These are phyloP conservation scores for Thielaviopsis musarum DNA, from an alignment of 2,329 filamentous ascomycete genomes.

Conservation along the genomic window DNA sequence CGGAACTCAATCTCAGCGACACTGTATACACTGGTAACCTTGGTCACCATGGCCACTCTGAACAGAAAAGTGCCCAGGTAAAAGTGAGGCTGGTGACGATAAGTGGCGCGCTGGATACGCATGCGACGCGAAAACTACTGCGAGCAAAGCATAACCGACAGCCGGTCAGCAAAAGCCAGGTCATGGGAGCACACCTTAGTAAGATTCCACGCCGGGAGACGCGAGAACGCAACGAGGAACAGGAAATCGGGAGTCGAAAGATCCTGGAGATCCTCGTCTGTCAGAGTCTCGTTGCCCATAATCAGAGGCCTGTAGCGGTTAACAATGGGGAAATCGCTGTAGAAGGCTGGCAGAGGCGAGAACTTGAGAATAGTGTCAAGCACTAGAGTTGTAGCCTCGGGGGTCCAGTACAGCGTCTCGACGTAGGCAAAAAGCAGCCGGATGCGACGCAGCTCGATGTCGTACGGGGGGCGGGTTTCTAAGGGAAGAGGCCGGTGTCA, in stretches of 20 bases:
- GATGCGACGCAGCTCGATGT: background rate
- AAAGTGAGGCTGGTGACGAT: background rate
- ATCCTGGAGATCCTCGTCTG: background rate
- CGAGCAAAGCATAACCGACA: slow-evolving; percentile 2
- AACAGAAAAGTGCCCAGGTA: slow-evolving; percentile 3
- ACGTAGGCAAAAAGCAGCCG: background rate
- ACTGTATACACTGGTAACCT: background rate
- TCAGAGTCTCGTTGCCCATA: background rate
- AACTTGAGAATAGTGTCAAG: slow-evolving; percentile 1
- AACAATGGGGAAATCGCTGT: slow-evolving; percentile 1
- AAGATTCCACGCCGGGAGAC: slow-evolving; percentile 4
- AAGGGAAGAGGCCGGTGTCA: too few species aligned
- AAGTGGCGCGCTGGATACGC: background rate
- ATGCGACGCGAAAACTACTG: slow-evolving; percentile 6
- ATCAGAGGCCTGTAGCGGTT: background rate
- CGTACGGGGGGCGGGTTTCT: background rate
- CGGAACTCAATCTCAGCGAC: background rate
- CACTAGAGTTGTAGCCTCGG: background rate
- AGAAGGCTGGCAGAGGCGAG: background rate
- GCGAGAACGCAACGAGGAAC: slow-evolving; percentile 4
- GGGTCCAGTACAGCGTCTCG: slow-evolving; percentile 2
- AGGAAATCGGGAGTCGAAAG: slow-evolving; percentile 1
- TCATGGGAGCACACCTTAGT: background rate
- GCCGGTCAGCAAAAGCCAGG: slow-evolving; percentile 1
- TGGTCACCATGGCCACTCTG: background rate